phyloP scores from a whole-genome alignment of 305 asterid genomes.

The Solanum hybrid region DNA sequence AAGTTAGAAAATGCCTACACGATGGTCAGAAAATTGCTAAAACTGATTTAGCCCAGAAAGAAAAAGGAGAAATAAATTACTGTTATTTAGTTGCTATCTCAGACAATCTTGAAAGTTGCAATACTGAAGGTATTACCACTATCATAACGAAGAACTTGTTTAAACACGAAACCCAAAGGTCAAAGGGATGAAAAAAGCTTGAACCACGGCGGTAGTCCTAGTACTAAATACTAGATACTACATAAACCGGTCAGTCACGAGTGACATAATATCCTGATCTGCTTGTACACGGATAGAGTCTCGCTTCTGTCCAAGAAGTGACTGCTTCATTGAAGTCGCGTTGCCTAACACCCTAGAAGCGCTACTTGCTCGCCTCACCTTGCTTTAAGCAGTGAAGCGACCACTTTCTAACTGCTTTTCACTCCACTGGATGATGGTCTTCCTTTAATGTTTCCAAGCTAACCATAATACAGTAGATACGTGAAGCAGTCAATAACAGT shows the following conservation, averaged over 20 bases:
- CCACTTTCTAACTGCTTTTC: not conserved
- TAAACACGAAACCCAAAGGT: not conserved
- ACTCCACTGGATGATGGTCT: not conserved
- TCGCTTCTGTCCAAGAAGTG: not conserved
- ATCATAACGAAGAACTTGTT: not conserved
- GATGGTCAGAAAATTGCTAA: not conserved
- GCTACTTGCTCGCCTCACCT: not conserved
- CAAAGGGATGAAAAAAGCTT: not conserved
- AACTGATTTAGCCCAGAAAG: not conserved
- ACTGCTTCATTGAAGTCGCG: not conserved
- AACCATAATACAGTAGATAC: slow-evolving; percentile 7
- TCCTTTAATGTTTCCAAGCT: slow-evolving; percentile 4
- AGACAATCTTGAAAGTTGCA: not conserved
- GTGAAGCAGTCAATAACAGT: not conserved
- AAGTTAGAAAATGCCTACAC: not conserved
- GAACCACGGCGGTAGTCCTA: not conserved
- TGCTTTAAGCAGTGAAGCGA: not conserved
- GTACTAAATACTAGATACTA: not conserved
- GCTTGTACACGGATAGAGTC: not conserved
- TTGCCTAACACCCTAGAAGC: not conserved
- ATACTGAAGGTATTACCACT: not conserved
- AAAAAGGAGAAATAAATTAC: not conserved
- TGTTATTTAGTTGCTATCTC: not conserved
- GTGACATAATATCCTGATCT: not conserved
- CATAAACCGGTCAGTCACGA: not conserved